A percentile compares a stretch with the other conserved stretches of the same genome.
phyloP scores from a whole-genome alignment of 2,329 filamentous ascomycete genomes.

The Byssothecium circinans region DNA sequence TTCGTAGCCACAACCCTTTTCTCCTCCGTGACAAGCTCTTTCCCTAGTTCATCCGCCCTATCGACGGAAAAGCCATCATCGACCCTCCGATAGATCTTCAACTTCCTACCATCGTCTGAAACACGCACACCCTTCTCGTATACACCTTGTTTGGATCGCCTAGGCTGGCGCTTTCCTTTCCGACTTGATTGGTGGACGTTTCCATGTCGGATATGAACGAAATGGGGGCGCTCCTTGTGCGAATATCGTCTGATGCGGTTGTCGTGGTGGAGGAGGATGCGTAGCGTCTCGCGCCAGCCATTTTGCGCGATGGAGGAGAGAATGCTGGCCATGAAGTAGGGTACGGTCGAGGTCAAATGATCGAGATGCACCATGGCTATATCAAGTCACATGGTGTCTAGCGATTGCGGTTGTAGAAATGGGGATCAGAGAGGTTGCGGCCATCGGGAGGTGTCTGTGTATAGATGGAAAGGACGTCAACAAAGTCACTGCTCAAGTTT shows the following conservation, averaged over 20 bases:
- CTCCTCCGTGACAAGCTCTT: constrained; percentile 3
- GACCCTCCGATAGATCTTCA: constrained; percentile 2
- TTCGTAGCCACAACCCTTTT: background rate
- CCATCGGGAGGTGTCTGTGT: no score
- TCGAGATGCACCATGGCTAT: background rate
- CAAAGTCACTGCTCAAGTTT: no score
- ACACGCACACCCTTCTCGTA: background rate
- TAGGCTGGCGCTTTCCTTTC: background rate
- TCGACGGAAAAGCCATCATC: background rate
- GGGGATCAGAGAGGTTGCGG: no score
- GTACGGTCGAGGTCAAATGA: background rate
- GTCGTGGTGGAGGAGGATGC: background rate
- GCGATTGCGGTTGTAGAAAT: no score
- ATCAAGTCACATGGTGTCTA: background rate
- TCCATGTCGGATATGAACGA: constrained; percentile 1
- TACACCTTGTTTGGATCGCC: background rate
- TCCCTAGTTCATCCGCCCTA: background rate
- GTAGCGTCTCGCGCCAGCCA: constrained; percentile 6
- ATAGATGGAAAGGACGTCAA: no score
- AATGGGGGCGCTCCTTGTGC: background rate
- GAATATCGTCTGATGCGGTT: background rate
- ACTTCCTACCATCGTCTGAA: background rate
- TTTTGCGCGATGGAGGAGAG: constrained; percentile 4
- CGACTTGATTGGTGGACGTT: background rate
- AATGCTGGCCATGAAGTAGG: background rate